Evolutionary conservation across 345 rosid species (phyloP), one percentile per base, ranked within the genome.

Genomic region (Bruguiera gymnorhiza): DNA sequence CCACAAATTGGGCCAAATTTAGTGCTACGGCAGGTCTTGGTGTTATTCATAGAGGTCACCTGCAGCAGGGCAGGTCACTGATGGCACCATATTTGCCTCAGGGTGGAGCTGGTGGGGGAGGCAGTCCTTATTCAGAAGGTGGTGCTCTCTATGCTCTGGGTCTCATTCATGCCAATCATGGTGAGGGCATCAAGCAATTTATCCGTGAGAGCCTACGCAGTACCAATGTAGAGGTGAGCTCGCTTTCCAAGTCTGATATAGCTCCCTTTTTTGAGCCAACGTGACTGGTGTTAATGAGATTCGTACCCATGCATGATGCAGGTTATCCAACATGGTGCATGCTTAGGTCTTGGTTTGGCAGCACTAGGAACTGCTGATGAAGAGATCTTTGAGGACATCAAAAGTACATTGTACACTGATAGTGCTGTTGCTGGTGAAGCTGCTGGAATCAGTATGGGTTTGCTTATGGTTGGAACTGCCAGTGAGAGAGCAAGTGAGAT

Each of bases 341-440:
- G 99, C 82, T 80, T 96, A 81, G 99, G 99, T 71, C 97, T 96
- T 74, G 99, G 99, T 70, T 86, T 96, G 88, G 94, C 99, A 70
- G 93, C 99, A 55, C 78, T 96, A 2, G 99, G 99, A 80, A 96
- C 99, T 50, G 99, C 99, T 48, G 97, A 96, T 62, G 99, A 92
- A 76, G 98, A 96, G 13, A 87, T 89, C 62, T 96, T 86, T 74
- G 98, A 96, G 76, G 97, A 96, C 75, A 82, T 92, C 48, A 90
- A 90, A 84, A 92, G 78, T 74, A 92, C 81, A 66, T 87, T 96
- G 50, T 92, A 96, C 48, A 82, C 90, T 37, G 99, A 96, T 78
- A 90, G 96, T 79, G 98, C 98, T 23, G 97, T 96, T 74, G 98
- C 98, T 54, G 98, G 99, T 70, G 99, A 96, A 84, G 99, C 99